These are phyloP conservation scores for Raphanus sativus DNA, from an alignment of 345 rosid species.

Conservation along the genomic window DNA sequence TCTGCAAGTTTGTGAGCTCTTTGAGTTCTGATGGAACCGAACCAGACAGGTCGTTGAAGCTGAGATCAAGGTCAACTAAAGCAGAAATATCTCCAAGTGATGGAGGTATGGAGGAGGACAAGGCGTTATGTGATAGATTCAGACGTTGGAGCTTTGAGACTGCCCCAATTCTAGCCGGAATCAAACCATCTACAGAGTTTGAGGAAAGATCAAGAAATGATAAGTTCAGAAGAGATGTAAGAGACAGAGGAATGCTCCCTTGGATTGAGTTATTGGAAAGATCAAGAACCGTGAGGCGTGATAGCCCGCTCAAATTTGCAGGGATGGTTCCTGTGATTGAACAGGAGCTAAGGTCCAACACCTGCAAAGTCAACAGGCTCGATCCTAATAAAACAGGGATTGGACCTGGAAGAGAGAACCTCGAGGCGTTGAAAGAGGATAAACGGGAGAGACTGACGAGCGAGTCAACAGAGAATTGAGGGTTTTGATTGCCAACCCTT, in stretches of 20 bases:
- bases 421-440: constrained; percentile 74
- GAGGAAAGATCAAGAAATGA: constrained; percentile 70
- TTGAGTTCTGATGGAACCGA: constrained; percentile 58
- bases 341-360: constrained; percentile 88
- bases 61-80: constrained; percentile 80
- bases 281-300: constrained; percentile 61
- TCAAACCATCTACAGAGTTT: constrained; percentile 57
- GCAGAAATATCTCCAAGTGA: constrained; percentile 69
- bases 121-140: constrained; percentile 68
- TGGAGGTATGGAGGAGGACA: constrained; percentile 64
- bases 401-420: constrained; percentile 75
- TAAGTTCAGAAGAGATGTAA: constrained; percentile 54
- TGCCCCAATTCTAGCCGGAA: constrained; percentile 59
- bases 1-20: constrained; percentile 62
- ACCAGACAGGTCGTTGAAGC: constrained; percentile 69
- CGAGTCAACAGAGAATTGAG: constrained; percentile 68
- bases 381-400: constrained; percentile 79
- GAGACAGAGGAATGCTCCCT: constrained; percentile 63
- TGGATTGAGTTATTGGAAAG: constrained; percentile 59
- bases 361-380: constrained; percentile 54
- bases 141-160: constrained; percentile 59
- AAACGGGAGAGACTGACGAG: constrained; percentile 69
- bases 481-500: constrained; percentile 67
- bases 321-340: constrained; percentile 67
- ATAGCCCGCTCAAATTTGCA: constrained; percentile 50